Percentiles rank a stretch among this genome's conserved stretches.
phyloP scores from a whole-genome alignment of 805 yeast genomes.

The Saccharomycopsis fibuligera region DNA sequence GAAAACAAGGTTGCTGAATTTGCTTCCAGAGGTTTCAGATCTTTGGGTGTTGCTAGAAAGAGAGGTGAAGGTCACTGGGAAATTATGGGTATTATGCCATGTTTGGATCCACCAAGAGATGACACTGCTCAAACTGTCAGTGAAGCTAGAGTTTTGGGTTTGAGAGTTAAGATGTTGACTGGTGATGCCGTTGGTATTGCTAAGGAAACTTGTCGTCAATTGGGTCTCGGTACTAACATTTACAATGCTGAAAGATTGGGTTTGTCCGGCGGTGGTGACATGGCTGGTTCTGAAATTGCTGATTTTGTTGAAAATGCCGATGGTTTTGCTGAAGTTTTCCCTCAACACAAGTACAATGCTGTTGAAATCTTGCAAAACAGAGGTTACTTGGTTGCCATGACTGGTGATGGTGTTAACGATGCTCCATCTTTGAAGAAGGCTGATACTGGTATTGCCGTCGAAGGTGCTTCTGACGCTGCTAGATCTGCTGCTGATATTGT shows the following conservation, averaged over 20 bases:
- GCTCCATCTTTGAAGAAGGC: slow-evolving; percentile 97
- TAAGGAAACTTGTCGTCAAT: slow-evolving; percentile 96
- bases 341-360: slow-evolving; percentile 94
- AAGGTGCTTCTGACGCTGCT: slow-evolving; percentile 55
- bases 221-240: slow-evolving; percentile 93
- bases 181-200: slow-evolving; percentile 99
- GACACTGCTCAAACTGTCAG: slow-evolving; percentile 91
- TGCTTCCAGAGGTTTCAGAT: slow-evolving; percentile 97
- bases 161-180: slow-evolving; percentile 95
- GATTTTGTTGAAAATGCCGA: slow-evolving; percentile 96
- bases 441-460: slow-evolving; percentile 95
- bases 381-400: slow-evolving; percentile 97
- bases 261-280: slow-evolving; percentile 91
- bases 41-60: slow-evolving; percentile 98
- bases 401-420: slow-evolving; percentile 99
- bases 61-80: slow-evolving; percentile 99
- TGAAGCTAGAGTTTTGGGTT: slow-evolving; percentile 88
- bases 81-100: slow-evolving; percentile 95
- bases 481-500: slow-evolving; percentile 40
- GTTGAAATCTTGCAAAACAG: slow-evolving; percentile 92
- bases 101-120: slow-evolving; percentile 98
- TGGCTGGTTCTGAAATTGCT: slow-evolving; percentile 96
- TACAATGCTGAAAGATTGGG: slow-evolving; percentile 96
- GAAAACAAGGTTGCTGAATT: slow-evolving; percentile 96
- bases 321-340: slow-evolving; percentile 98